Conservation (phyloP, 2,329 filamentous ascomycete species). For the Atkinsonella hypoxylon region DNA sequence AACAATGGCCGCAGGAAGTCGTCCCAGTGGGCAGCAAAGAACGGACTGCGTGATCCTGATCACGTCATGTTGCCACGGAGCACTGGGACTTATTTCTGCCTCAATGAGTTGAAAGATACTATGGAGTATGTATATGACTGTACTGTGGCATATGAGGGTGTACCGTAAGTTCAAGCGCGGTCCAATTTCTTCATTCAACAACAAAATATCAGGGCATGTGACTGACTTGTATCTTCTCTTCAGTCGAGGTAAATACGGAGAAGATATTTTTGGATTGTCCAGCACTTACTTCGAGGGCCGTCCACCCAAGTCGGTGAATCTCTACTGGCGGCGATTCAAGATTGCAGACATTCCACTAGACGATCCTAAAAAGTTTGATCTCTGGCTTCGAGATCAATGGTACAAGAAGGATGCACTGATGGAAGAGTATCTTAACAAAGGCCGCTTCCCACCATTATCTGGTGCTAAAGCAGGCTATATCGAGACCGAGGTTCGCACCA, state of each 20-base stretch:
- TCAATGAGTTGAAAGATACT: constrained; percentile 61
- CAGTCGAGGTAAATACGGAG: constrained; percentile 72
- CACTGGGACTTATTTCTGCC: constrained; percentile 68
- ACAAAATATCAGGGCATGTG: not conserved
- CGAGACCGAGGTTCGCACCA: constrained; percentile 46
- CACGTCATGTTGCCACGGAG: constrained; percentile 69
- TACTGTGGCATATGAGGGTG: constrained; percentile 88
- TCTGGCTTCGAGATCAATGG: constrained; percentile 81
- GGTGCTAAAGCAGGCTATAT: constrained; percentile 35
- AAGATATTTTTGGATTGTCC: constrained; percentile 75
- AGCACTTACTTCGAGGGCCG: constrained; percentile 84
- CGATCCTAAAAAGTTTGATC: constrained; percentile 61
- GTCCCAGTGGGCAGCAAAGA: constrained; percentile 64
- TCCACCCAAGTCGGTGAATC: constrained; percentile 88
- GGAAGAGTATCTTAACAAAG: constrained; percentile 67
- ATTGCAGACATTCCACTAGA: constrained; percentile 72
- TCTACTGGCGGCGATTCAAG: constrained; percentile 85
- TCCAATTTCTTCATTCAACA: no score
- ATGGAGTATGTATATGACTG: constrained; percentile 85
- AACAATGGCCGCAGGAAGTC: constrained; percentile 59
- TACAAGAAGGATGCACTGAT: constrained; percentile 83
- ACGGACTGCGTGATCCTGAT: constrained; percentile 56
- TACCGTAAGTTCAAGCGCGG: constrained; percentile 56
- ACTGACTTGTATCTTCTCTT: constrained; percentile 4
- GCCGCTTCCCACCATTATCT: constrained; percentile 64